Base-by-base conservation (phyloP, 768 basidiomycete genomes). In the Russula sp. region DNA sequence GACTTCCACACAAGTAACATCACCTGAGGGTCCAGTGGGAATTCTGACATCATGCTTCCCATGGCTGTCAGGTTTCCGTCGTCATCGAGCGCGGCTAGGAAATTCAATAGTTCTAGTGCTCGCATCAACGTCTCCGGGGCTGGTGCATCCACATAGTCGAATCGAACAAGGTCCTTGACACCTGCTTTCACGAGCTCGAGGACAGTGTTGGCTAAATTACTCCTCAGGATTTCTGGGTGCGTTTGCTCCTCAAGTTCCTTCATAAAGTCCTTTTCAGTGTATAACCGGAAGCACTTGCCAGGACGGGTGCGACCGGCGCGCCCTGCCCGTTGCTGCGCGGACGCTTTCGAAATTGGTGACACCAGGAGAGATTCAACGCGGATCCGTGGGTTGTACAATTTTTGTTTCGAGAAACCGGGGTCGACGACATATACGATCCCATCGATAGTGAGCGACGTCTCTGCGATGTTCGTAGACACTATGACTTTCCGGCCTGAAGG, bases 341-440 rank as follows among this genome's bases (percentile, higher is more conserved):
- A 92, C 1, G 94, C 97, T 74, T 98, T 98, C 34, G 93, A 96
- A 69, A 98, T 99, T 0, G 94, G 95, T 56, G 89, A 88, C 49
- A 98, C 95, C 18, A 98, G 77, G 58, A 99, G 77, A 64, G 88
- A 89, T 77, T 99, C 96, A 20, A 98, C 96, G 52, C 96, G 87
- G 63, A 98, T 97, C 35, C 96, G 84, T 0, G 96, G 97, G 73
- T 98, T 98, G 78, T 98, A 99, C 54, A 98, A 89, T 72, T 96
- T 98, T 75, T 98, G 96, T 75, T 99, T 96, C 39, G 90, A 94
- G 77, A 98, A 97, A 1, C 94, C 95, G 0, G 95, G 93, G 71
- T 98, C 96, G 51, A 98, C 94, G 61, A 98, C 96, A 70, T 98
- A 99, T n/a, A 99, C 95, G 70, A 99, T 98, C 22, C 96, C 96